Evolutionary conservation across 1,284 basidiomycete species (phyloP), one percentile per base, ranked within the genome.

Genomic region (Sparassis latifolia): DNA sequence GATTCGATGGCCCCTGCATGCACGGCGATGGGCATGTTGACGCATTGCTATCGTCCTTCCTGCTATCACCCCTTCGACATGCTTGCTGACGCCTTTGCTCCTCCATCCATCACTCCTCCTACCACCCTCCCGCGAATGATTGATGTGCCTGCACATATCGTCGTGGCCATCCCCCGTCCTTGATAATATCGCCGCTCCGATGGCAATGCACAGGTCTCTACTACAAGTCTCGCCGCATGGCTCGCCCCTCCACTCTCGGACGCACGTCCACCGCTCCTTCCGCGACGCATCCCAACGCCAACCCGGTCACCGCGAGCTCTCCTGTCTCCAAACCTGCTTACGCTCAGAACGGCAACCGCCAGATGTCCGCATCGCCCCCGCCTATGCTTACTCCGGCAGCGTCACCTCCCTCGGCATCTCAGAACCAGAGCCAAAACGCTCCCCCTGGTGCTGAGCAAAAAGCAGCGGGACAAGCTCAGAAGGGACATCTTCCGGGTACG

Each of bases 401-500:
- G 7, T 67, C 67, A 20, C 63, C 68, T 9, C 52, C 58, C 12
- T 57, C 57, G 20, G 55, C 53, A 12, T 55, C 46, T 55, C 58
- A 31, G 43, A 42, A 20, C 20, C 55, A 35, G 48, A 38, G 50
- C 29, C 49, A 50, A 30, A 31, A 47, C 20, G 45, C 49, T 6
- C 33, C 52, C 5, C 20, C 20, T 20, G 20, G 20, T 20, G 20
- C 20, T 20, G 20, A 20, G 20, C 20, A 20, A 20, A 20, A 20
- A 20, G 20, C 20, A 20, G 20, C 20, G 20, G 20, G 20, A 20
- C 20, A 20, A 20, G 49, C 68, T 67, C 55, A 52, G 54, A 45
- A 74, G 45, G 89, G 33, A 5, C 52, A 53, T 42, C 46, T 50
- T 33, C 39, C 52, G 4, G 52, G 93, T 45, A 92, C 92, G 20